Evolutionary conservation across 495 filamentous ascomycete species (phyloP), one percentile per base, ranked within the genome.

Genomic region (Viridothelium virens): DNA sequence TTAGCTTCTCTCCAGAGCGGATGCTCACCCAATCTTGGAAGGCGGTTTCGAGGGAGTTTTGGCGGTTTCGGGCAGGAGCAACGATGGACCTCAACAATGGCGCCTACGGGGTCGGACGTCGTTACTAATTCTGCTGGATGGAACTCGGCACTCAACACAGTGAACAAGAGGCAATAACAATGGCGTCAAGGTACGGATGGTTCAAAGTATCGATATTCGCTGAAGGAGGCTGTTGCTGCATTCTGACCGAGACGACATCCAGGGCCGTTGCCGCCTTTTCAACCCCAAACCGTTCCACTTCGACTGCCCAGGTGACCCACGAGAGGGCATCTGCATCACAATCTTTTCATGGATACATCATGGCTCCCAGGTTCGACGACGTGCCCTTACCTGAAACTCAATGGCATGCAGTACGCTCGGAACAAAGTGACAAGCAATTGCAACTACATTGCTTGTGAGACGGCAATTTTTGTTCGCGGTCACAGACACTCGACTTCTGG

Each of bases 401-500:
- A 59, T 59, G 31, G 31, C 53, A 11, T 59, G 53, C 53, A 59
- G 53, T 59, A 18, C 11, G 31, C 53, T 59, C 53, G 53, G 36
- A 18, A 59, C 53, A 59, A 59, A 59, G 31, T 33, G 53, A 36
- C 53, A 33, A 59, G 53, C 53, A 7, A 59, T 59, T 59, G 31
- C 53, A 59, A 59, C 31, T 34, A 59, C 53, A 31, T 59, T 59
- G 53, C 53, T 59, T 59, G 53, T 59, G 53, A 18, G 53, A 59
- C 53, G 31, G 4, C 53, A 59, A 1, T 59, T 59, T 53, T 36
- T 59, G 53, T 14, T 59, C 53, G n/a, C 53, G 33, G 53, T 59
- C 53, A 59, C 53, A 59, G 53, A 36, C 3, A 34, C 10, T 59
- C 18, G 53, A 11, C 25, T 36, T 36, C 18, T 33, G 53, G 6